These are phyloP conservation scores for Globisporangium ultimum DNA, from an alignment of 352 stramenopile species.

Conservation along the genomic window DNA sequence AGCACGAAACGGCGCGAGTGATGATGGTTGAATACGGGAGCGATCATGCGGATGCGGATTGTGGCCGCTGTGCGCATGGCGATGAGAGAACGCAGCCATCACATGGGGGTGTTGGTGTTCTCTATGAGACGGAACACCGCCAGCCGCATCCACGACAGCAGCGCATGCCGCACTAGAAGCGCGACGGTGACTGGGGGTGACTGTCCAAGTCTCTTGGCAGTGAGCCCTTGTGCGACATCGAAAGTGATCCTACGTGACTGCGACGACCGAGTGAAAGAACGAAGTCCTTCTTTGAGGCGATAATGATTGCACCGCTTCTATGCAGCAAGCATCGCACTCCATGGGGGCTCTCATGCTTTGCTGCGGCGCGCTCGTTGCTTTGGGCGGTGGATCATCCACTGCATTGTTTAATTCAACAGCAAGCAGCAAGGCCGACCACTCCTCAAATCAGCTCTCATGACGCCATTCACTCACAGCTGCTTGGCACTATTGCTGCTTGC, in stretches of 20 bases:
- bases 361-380: neutral
- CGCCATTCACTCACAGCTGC: neutral
- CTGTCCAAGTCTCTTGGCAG: constrained; percentile 4
- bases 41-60: neutral
- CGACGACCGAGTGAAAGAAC: too few relatives aligned
- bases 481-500: neutral
- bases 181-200: neutral
- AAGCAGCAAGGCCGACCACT: constrained; percentile 3
- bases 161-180: neutral
- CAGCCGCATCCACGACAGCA: neutral
- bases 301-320: too few relatives aligned
- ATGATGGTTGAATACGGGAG: neutral
- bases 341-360: too few relatives aligned
- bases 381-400: neutral
- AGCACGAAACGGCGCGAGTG: neutral
- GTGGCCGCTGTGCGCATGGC: too few relatives aligned
- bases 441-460: neutral
- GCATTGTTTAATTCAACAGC: neutral
- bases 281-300: too few relatives aligned
- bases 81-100: too few relatives aligned
- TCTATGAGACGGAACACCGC: constrained; percentile 7
- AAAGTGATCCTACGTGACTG: too few relatives aligned
- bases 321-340: too few relatives aligned
- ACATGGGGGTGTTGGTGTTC: neutral
- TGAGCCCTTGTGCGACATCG: neutral